Percentiles rank a stretch among this genome's conserved stretches.
These are phyloP conservation scores for Ailanthus altissimus DNA, from an alignment of 345 rosid species.

Conservation along the genomic window DNA sequence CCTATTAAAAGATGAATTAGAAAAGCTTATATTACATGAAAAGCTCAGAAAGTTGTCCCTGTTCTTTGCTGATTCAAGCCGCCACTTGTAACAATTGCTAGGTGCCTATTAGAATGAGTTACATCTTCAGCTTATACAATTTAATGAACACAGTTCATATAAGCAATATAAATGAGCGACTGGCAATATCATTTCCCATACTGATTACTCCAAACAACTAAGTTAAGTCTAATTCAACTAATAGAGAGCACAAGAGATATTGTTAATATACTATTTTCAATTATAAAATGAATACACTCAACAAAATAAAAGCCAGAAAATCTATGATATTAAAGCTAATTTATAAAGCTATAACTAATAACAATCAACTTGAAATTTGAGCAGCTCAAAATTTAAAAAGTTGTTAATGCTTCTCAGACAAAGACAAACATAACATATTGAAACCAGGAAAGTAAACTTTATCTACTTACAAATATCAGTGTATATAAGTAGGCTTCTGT, in stretches of 20 bases:
- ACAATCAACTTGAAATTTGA: background rate
- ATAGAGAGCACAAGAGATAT: background rate
- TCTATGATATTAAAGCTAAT: background rate
- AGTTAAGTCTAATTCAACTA: background rate
- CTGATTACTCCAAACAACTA: background rate
- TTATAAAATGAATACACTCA: background rate
- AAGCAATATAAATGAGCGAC: background rate
- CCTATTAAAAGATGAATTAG: background rate
- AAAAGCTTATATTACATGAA: background rate
- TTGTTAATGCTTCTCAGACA: background rate
- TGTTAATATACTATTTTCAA: background rate
- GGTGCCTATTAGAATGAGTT: slow-evolving; percentile 56
- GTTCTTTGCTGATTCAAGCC: slow-evolving; percentile 96
- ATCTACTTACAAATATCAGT: slow-evolving; percentile 35
- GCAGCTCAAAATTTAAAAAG: background rate
- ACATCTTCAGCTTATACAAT: slow-evolving; percentile 55
- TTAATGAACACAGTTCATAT: slow-evolving; percentile 15
- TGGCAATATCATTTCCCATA: background rate
- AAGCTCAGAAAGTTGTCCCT: slow-evolving; percentile 54
- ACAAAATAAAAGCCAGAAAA: background rate
- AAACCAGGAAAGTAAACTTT: background rate
- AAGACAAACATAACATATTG: background rate
- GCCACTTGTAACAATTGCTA: slow-evolving; percentile 82
- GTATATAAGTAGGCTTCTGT: slow-evolving; percentile 39
- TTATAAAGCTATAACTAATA: background rate